Percentiles rank a stretch among this genome's conserved stretches.
Evolutionary conservation across 1,284 basidiomycete genomes (phyloP).

Genomic region (Takashimella tepidaria): DNA sequence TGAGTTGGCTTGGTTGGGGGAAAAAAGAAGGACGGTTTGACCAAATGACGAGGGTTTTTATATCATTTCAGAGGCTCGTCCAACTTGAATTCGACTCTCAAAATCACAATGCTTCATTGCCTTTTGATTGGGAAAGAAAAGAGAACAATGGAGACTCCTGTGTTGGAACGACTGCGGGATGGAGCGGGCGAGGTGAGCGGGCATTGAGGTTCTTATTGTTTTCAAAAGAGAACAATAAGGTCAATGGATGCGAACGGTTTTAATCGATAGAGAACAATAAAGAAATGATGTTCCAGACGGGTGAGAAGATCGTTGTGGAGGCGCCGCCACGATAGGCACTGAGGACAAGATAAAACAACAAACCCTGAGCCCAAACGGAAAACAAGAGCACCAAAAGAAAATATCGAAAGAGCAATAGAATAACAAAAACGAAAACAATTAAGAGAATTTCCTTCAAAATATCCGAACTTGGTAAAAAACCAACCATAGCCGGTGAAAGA

Average conservation of each 20-base stretch:
- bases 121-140: neutral
- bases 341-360: too few species aligned
- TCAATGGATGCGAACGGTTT: neutral
- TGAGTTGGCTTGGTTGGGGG: constrained; percentile 5
- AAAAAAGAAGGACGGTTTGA: constrained; percentile 1
- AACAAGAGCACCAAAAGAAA: too few species aligned
- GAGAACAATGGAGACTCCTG: neutral
- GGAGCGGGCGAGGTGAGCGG: neutral
- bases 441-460: too few species aligned
- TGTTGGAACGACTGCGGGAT: neutral
- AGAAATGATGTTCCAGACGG: neutral
- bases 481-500: too few species aligned
- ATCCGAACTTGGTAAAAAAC: too few species aligned
- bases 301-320: neutral
- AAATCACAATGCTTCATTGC: too few species aligned
- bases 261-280: neutral
- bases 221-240: neutral
- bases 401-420: too few species aligned
- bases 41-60: neutral
- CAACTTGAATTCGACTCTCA: too few species aligned
- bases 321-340: neutral
- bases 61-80: neutral
- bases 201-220: neutral
- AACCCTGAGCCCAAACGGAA: too few species aligned
- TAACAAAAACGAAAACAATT: too few species aligned